Conservation (phyloP, 2,329 filamentous ascomycete genomes). For the Coniella vitis region DNA sequence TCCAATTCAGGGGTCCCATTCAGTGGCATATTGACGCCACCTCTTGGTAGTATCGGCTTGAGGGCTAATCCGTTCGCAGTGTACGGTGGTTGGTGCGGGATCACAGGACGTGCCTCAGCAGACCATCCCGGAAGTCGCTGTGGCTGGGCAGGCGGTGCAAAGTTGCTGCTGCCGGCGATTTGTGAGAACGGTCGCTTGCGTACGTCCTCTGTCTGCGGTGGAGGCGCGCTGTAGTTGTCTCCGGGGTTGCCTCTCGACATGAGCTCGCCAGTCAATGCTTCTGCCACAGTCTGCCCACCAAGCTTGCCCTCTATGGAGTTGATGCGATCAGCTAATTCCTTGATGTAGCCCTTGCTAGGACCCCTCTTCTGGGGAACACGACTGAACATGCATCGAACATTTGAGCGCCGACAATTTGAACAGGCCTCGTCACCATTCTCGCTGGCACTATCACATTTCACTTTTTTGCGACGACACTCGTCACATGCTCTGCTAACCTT, state of each 20-base stretch:
- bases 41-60: constrained; percentile 34
- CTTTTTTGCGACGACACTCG: constrained; percentile 83
- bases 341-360: constrained; percentile 90
- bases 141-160: constrained; percentile 31
- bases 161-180: constrained; percentile 37
- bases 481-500: constrained; percentile 88
- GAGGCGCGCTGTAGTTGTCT: constrained; percentile 47
- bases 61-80: constrained; percentile 38
- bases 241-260: constrained; percentile 32
- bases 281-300: constrained; percentile 40
- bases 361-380: constrained; percentile 82
- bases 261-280: constrained; percentile 35
- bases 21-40: constrained; percentile 1
- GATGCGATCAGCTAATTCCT: constrained; percentile 80
- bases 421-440: constrained; percentile 69
- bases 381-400: constrained; percentile 76
- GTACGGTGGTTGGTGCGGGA: constrained; percentile 33
- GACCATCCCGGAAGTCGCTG: constrained; percentile 40
- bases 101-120: constrained; percentile 39
- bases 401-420: constrained; percentile 71
- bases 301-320: constrained; percentile 77
- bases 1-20: constrained; percentile 1
- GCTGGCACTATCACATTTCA: constrained; percentile 76
- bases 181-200: constrained; percentile 44
- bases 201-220: constrained; percentile 33